Evolutionary conservation across 352 stramenopile genomes (phyloP).

Genomic region (Phytophthora capsici): DNA sequence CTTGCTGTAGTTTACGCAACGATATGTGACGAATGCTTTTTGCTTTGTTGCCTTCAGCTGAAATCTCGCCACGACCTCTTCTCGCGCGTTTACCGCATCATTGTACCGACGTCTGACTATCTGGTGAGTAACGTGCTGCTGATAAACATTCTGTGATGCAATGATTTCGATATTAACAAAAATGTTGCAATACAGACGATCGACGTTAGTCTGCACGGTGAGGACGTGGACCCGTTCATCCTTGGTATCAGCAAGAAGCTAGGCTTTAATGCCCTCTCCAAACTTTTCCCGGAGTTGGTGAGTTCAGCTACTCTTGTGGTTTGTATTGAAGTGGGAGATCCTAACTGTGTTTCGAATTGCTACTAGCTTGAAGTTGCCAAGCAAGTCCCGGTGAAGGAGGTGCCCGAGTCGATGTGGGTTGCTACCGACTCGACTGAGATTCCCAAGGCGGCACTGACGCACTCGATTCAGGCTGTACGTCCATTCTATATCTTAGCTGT

Average conservation of each 20-base stretch:
- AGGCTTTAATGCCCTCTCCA: slow-evolving; percentile 70
- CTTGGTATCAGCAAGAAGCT: slow-evolving; percentile 79
- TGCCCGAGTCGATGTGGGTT: slow-evolving; percentile 72
- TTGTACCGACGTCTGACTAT: slow-evolving; percentile 58
- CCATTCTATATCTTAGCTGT: not conserved
- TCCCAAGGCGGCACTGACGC: slow-evolving; percentile 61
- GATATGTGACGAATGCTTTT: not conserved
- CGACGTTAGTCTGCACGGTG: slow-evolving; percentile 66
- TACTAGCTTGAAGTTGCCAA: slow-evolving; percentile 71
- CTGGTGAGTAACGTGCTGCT: slow-evolving; percentile 38
- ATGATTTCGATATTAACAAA: slow-evolving; percentile 2
- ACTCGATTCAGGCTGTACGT: slow-evolving; percentile 51
- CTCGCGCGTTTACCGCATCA: slow-evolving; percentile 52
- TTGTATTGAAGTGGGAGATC: not conserved
- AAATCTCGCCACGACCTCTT: slow-evolving; percentile 71
- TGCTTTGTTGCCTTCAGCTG: slow-evolving; percentile 34
- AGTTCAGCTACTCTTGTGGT: not conserved
- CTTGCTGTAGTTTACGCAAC: not conserved
- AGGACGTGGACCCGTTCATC: slow-evolving; percentile 73
- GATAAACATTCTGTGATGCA: not conserved
- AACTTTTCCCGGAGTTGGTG: slow-evolving; percentile 78
- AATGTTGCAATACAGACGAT: slow-evolving; percentile 49
- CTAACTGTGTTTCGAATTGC: not conserved
- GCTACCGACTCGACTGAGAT: slow-evolving; percentile 70
- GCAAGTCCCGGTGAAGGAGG: slow-evolving; percentile 56